Base-by-base conservation (phyloP, 2,329 filamentous ascomycete genomes). In the Rhynchosporium secalis region DNA sequence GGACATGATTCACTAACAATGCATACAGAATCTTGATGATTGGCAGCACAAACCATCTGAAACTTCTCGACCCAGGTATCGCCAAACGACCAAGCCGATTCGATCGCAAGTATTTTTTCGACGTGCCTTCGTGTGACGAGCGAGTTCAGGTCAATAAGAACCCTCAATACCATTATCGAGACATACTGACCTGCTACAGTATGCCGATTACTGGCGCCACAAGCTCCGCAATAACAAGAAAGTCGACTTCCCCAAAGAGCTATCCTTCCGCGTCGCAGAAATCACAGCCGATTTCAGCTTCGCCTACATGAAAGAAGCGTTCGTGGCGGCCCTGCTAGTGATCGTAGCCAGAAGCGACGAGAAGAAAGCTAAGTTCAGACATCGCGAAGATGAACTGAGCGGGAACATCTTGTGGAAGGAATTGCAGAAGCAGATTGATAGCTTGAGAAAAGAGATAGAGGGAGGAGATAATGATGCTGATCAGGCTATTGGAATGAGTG, bases 251-350 rank as follows among this genome's bases (percentile, higher is more conserved):
- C 85, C 86, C 0, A 79, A 84, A 70, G 76, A 78, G 64, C 77
- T 89, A 4, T 85, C 82, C 70, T 70, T 72, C 0, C 80, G 82
- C n/a, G 81, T 89, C 63, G 86, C 86, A 3, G 78, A 78, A 9
- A 85, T 88, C 64, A 89, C 86, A 0, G 75, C 82, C 31, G 80
- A 80, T n/a, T 89, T 89, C 73, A 86, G 83, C 66, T 89, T 89
- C 71, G 86, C 86, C 0, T 89, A 89, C 70, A 81, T 89, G 73
- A 86, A 90, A 70, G 87, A 89, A 72, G 86, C 84, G 0, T 89
- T 89, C 70, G 84, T 89, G 0, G 85, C 85, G 0, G 80, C 83
- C 2, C 71, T 89, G 59, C 75, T 89, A 31, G 80, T 82, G 2
- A 83, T 89, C 62, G 86, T 85, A 0, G 76, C 66, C 15, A 68